Percentiles rank a stretch among this genome's conserved stretches.
Conservation (phyloP, 495 filamentous ascomycete genomes). For the Aspergillus heteromorphus region DNA sequence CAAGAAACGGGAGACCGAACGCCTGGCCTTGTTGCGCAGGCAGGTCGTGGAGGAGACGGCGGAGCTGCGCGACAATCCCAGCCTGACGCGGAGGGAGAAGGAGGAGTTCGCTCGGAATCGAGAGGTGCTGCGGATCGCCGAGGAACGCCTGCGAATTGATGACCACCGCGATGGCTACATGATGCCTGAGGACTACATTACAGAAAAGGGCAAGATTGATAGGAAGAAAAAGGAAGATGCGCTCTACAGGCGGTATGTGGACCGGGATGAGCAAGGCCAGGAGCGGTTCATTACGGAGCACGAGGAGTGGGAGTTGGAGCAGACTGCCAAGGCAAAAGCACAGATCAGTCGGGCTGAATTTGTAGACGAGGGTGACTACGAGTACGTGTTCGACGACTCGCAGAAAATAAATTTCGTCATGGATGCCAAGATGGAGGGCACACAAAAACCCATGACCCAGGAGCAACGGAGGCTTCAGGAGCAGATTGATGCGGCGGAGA, state of each 20-base stretch:
- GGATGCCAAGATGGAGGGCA: conserved; percentile 65
- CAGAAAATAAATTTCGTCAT: conserved; percentile 83
- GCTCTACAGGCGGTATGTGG: conserved; percentile 85
- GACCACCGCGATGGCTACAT: conserved; percentile 91
- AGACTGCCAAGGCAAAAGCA: conserved; percentile 81
- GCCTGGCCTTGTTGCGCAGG: conserved; percentile 74
- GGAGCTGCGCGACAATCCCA: conserved; percentile 72
- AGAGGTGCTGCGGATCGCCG: conserved; percentile 79
- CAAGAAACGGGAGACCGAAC: conserved; percentile 84
- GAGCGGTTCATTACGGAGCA: conserved; percentile 92
- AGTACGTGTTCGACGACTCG: conserved; percentile 87
- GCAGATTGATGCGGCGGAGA: conserved; percentile 80
- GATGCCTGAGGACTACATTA: conserved; percentile 92
- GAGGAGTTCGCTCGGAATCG: conserved; percentile 88
- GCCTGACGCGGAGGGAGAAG: conserved; percentile 72
- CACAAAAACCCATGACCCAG: conserved; percentile 60
- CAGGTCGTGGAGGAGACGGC: conserved; percentile 89
- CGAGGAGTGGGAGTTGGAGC: conserved; percentile 93
- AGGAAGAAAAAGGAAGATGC: conserved; percentile 85
- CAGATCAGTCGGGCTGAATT: conserved; percentile 73
- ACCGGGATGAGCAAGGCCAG: conserved; percentile 79
- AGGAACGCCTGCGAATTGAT: conserved; percentile 83
- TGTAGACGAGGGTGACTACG: conserved; percentile 83
- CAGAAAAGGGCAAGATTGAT: conserved; percentile 86
- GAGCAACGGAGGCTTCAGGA: conserved; percentile 75